Evolutionary conservation across 192 early-diverging fungal species (phyloP).

Genomic region (Coemansia sp.): DNA sequence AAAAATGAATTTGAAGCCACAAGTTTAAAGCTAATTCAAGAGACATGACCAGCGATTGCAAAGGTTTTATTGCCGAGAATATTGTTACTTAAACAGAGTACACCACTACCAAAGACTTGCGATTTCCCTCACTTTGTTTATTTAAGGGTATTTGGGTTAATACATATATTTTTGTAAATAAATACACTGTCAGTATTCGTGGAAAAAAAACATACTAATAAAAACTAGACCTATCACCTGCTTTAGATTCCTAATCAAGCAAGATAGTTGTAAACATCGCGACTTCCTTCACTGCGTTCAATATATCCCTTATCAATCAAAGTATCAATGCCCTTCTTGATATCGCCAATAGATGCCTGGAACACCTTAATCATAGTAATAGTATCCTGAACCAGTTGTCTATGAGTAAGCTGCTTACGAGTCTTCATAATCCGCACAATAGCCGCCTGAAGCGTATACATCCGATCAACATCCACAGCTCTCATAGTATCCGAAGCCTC

Average conservation of each 20-base stretch:
- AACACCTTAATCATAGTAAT: conserved; percentile 89
- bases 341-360: conserved; percentile 84
- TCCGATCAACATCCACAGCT: conserved; percentile 89
- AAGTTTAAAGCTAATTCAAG: too few species aligned
- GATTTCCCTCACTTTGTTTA: too few species aligned
- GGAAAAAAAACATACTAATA: too few species aligned
- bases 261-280: conserved; percentile 84
- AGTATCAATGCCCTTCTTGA: conserved; percentile 96
- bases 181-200: too few species aligned
- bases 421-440: conserved; percentile 99
- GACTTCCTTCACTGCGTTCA: conserved; percentile 80
- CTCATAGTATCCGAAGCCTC: conserved; percentile 93
- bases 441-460: conserved; percentile 93
- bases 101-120: too few species aligned
- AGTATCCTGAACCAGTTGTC: conserved; percentile 83
- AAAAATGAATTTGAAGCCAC: too few species aligned
- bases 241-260: conserved; percentile 51
- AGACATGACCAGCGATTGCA: too few species aligned
- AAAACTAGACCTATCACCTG: too few species aligned
- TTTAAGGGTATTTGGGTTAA: too few species aligned
- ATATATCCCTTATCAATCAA: conserved; percentile 92
- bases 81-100: too few species aligned
- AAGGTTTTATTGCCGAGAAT: too few species aligned
- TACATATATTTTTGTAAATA: neutral
- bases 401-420: conserved; percentile 85